These are phyloP conservation scores for Borealophlyctis nickersoniae DNA, from an alignment of 192 early-diverging fungal genomes.

Conservation along the genomic window DNA sequence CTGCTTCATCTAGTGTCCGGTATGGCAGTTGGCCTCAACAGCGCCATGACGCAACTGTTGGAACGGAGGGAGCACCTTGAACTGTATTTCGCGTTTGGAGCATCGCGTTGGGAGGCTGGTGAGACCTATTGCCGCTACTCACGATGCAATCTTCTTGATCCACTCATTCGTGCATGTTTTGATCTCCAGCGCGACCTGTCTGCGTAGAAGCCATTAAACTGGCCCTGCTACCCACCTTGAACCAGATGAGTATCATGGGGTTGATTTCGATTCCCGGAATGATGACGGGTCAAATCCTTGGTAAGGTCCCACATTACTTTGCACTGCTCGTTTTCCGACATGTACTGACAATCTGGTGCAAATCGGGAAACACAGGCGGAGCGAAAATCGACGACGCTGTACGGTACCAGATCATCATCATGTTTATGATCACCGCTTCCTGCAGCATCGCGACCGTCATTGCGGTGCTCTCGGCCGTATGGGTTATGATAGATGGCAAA, in stretches of 20 bases:
- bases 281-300: slow-evolving; percentile 86
- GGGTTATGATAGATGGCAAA: slow-evolving; percentile 27
- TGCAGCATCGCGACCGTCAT: slow-evolving; percentile 50
- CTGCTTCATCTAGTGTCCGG: slow-evolving; percentile 25
- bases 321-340: background rate
- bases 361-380: slow-evolving; percentile 52
- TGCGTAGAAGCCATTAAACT: slow-evolving; percentile 65
- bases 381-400: slow-evolving; percentile 73
- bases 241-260: slow-evolving; percentile 77
- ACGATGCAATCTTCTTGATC: too few relatives aligned
- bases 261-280: slow-evolving; percentile 81
- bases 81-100: slow-evolving; percentile 68
- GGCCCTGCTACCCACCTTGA: slow-evolving; percentile 78
- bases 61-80: slow-evolving; percentile 46
- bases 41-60: slow-evolving; percentile 20
- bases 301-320: background rate
- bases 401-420: slow-evolving; percentile 73
- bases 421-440: slow-evolving; percentile 83
- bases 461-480: slow-evolving; percentile 11
- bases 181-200: slow-evolving; percentile 53
- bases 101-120: slow-evolving; percentile 74
- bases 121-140: background rate
- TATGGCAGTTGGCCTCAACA: slow-evolving; percentile 26
- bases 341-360: too few relatives aligned
- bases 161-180: background rate